Evolutionary conservation across 2,329 filamentous ascomycete species (phyloP).

Genomic region (Zymoseptoria ardabiliae): DNA sequence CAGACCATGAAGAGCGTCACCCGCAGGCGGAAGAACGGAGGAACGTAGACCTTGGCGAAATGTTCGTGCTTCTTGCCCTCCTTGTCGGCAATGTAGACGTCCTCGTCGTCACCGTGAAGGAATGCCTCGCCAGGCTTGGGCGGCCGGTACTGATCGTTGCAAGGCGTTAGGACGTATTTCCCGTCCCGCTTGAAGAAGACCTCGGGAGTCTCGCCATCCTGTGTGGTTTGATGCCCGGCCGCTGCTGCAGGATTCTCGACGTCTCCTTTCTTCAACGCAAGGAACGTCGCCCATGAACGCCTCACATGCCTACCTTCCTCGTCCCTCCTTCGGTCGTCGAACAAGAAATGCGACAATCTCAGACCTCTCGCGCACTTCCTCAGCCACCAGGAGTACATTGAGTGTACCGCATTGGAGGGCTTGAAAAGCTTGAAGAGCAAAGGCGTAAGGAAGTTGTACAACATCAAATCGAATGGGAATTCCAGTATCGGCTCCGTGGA

Average conservation of each 20-base stretch:
- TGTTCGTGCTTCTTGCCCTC: conserved; percentile 37
- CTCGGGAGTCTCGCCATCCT: conserved; percentile 16
- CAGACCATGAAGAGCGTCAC: conserved; percentile 79
- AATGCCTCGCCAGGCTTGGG: conserved; percentile 79
- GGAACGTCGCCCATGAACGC: conserved; percentile 24
- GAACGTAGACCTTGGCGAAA: conserved; percentile 58
- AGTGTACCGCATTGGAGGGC: conserved; percentile 74
- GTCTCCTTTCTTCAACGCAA: conserved; percentile 13
- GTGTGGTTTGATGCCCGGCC: conserved; percentile 11
- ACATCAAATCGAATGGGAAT: conserved; percentile 86
- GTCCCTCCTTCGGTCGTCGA: conserved; percentile 71
- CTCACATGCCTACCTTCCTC: conserved; percentile 60
- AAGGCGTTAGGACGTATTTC: conserved; percentile 82
- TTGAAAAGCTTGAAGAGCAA: conserved; percentile 76
- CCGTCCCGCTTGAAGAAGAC: conserved; percentile 61
- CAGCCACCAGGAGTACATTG: conserved; percentile 96
- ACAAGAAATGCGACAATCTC: conserved; percentile 85
- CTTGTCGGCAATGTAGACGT: conserved; percentile 30
- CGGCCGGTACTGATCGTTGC: conserved; percentile 90
- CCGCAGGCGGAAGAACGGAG: conserved; percentile 72
- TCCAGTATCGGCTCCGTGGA: conserved; percentile 88
- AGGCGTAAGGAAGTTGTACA: conserved; percentile 96
- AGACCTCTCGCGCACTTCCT: conserved; percentile 71
- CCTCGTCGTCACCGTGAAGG: conserved; percentile 61
- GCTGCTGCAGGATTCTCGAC: conserved; percentile 1